Conservation (phyloP, 1,139 yeast species). For the Suhomyces panamericanus region DNA sequence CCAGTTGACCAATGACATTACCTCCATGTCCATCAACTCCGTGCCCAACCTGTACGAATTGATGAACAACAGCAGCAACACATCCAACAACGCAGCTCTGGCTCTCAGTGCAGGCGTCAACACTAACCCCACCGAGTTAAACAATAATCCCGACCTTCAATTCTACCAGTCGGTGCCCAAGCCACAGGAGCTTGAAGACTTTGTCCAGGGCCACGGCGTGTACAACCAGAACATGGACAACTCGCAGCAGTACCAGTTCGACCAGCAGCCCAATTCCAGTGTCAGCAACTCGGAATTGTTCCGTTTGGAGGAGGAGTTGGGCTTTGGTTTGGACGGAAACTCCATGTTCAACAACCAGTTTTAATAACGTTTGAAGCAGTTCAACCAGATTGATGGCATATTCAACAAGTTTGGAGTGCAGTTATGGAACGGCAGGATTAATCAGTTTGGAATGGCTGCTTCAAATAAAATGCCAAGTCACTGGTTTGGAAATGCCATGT, state of each 20-base stretch:
- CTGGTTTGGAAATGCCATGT: no score
- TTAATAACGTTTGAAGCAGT: not conserved
- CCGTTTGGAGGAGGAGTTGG: constrained; percentile 47
- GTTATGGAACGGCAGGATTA: no score
- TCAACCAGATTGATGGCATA: no score
- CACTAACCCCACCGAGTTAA: constrained; percentile 28
- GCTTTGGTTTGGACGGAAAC: constrained; percentile 49
- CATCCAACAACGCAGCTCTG: constrained; percentile 11
- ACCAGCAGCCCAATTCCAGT: constrained; percentile 7
- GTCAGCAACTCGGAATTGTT: constrained; percentile 30
- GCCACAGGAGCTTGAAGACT: constrained; percentile 49
- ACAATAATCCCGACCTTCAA: constrained; percentile 25
- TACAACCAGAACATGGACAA: constrained; percentile 15
- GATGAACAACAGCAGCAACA: constrained; percentile 13
- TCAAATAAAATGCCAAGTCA: no score
- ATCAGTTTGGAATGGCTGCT: no score
- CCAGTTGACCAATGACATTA: constrained; percentile 10
- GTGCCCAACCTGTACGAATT: constrained; percentile 18
- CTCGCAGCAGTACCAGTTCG: constrained; percentile 8
- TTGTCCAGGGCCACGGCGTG: constrained; percentile 23
- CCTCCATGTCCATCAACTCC: constrained; percentile 12
- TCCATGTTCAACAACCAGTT: constrained; percentile 22
- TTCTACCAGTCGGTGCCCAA: constrained; percentile 44
- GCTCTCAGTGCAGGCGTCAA: constrained; percentile 33
- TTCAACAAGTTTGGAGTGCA: no score